Percentiles rank a stretch among this genome's conserved stretches.
Evolutionary conservation across 2,329 filamentous ascomycete species (phyloP).

Genomic region (Cercospora zeina): DNA sequence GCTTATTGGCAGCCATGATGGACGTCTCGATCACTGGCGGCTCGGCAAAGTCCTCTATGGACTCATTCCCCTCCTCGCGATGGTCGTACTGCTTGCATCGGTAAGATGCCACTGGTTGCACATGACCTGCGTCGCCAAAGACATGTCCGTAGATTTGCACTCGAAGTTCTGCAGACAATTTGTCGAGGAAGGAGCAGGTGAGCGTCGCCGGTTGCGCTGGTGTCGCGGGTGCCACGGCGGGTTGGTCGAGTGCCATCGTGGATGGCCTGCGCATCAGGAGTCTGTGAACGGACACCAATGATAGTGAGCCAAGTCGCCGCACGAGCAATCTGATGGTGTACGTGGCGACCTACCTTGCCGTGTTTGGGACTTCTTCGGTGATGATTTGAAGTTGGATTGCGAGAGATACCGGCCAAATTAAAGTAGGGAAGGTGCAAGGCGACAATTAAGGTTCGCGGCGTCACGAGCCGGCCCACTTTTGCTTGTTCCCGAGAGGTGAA

Average conservation of each 20-base stretch:
- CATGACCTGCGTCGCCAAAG: slow-evolving; percentile 9
- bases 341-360: background rate
- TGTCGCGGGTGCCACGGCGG: background rate
- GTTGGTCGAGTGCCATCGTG: background rate
- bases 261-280: background rate
- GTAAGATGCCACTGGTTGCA: background rate
- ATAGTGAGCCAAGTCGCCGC: background rate
- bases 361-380: background rate
- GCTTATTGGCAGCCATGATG: slow-evolving; percentile 21
- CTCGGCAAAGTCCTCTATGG: background rate
- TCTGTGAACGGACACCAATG: background rate
- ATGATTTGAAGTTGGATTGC: background rate
- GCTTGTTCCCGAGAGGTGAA: background rate
- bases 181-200: slow-evolving; percentile 12
- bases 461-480: no score
- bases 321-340: background rate
- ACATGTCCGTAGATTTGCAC: slow-evolving; percentile 13
- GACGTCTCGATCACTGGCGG: background rate
- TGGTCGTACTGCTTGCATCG: background rate
- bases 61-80: background rate
- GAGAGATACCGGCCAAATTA: background rate
- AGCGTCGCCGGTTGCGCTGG: background rate
- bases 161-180: slow-evolving; percentile 12
- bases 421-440: background rate
- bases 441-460: background rate